A percentile compares a stretch with the other conserved stretches of the same genome.
These are phyloP conservation scores for Kwoniella bestiolae DNA, from an alignment of 768 basidiomycete species.

Conservation along the genomic window DNA sequence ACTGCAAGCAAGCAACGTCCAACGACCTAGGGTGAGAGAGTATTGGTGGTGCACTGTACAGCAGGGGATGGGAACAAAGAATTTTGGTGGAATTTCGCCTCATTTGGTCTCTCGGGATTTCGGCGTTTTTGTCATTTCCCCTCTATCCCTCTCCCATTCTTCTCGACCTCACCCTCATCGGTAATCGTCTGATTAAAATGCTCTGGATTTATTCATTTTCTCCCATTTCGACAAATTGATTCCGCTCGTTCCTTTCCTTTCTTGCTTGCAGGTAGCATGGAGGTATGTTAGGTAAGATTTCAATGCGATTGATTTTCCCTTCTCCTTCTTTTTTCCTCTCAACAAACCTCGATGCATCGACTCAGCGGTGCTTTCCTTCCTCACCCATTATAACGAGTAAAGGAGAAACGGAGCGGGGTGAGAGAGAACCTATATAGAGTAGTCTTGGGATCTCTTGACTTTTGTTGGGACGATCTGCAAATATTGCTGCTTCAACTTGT, in stretches of 20 bases:
- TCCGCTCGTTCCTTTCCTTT: not conserved
- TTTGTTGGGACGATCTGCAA: not conserved
- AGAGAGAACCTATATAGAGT: constrained; percentile 24
- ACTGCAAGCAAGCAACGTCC: constrained; percentile 1
- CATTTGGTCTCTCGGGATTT: constrained; percentile 11
- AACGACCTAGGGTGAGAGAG: constrained; percentile 2
- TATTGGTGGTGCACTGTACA: constrained; percentile 6
- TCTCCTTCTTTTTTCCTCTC: constrained; percentile 9
- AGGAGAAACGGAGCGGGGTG: constrained; percentile 54
- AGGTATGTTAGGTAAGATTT: not conserved
- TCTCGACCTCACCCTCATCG: no score
- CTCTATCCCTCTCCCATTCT: no score
- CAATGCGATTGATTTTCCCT: constrained; percentile 21
- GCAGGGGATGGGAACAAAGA: not conserved
- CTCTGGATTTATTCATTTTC: constrained; percentile 13
- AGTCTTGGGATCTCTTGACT: not conserved
- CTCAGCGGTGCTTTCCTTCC: constrained; percentile 38
- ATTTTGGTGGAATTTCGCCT: constrained; percentile 27
- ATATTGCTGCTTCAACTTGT: constrained; percentile 3
- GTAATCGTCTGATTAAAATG: not conserved
- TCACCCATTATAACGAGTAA: constrained; percentile 15
- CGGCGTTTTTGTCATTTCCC: no score
- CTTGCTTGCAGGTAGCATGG: not conserved
- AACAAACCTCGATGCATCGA: constrained; percentile 45
- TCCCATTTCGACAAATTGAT: constrained; percentile 16